phyloP scores from a whole-genome alignment of 495 filamentous ascomycete genomes.

The Podospora appendiculata region DNA sequence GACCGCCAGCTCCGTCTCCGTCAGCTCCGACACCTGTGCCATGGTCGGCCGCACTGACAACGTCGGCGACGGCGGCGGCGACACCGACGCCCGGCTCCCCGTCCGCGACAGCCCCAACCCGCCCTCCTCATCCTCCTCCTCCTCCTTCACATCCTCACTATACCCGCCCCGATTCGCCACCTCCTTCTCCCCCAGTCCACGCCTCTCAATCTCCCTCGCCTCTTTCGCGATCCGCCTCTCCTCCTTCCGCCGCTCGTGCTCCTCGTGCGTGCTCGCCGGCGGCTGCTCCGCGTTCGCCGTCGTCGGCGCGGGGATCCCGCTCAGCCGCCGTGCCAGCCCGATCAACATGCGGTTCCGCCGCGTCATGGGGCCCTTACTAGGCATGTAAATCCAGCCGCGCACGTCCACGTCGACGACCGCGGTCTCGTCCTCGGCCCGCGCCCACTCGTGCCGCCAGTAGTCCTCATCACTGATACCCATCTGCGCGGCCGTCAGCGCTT shows the following conservation, averaged over 20 bases:
- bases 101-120: conserved; percentile 5
- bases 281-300: conserved; percentile 14
- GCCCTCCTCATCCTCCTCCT: conserved; percentile 22
- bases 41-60: conserved; percentile 29
- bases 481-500: conserved; percentile 3
- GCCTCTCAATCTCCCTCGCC: conserved; percentile 63
- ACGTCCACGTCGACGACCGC: conserved; percentile 90
- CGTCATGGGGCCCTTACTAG: conserved; percentile 77
- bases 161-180: conserved; percentile 57
- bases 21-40: conserved; percentile 52
- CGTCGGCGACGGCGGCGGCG: conserved; percentile 25
- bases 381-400: conserved; percentile 86
- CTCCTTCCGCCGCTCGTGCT: conserved; percentile 36
- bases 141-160: conserved; percentile 32
- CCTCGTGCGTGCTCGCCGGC: conserved; percentile 21
- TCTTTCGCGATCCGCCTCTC: conserved; percentile 60
- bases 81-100: conserved; percentile 15
- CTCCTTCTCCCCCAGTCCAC: conserved; percentile 61
- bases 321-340: conserved; percentile 73
- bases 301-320: conserved; percentile 68
- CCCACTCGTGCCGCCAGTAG: conserved; percentile 64
- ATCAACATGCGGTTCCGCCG: conserved; percentile 80
- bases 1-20: conserved; percentile 58
- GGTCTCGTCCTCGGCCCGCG: conserved; percentile 63
- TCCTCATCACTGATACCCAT: conserved; percentile 44